Percentiles rank a stretch among this genome's conserved stretches.
Conservation (phyloP, 208 protist genomes). For the Phytomonas serpens region DNA sequence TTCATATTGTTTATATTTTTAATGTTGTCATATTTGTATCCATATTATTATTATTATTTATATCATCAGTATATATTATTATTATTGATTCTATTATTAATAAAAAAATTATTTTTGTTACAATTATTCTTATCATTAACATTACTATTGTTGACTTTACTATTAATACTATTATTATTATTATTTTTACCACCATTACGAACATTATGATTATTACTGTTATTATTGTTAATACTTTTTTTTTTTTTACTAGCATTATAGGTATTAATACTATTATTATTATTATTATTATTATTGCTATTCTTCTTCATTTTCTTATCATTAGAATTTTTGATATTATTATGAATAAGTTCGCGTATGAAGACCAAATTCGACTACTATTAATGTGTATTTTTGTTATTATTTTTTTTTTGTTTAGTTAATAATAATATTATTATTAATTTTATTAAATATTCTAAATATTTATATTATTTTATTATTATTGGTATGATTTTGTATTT, state of each 20-base stretch:
- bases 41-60: neutral
- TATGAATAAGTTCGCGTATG: neutral
- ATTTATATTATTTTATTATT: neutral
- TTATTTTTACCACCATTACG: slow-evolving; percentile 2
- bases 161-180: slow-evolving; percentile 10
- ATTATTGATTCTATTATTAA: slow-evolving; percentile 7
- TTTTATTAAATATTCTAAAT: neutral
- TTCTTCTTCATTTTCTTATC: neutral
- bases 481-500: neutral
- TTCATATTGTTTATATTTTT: slow-evolving; percentile 4
- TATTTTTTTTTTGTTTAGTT: too few relatives aligned
- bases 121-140: slow-evolving; percentile 9
- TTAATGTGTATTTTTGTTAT: too few relatives aligned
- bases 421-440: slow-evolving; percentile 4
- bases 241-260: neutral
- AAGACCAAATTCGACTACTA: too few relatives aligned
- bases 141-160: slow-evolving; percentile 9
- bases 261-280: slow-evolving; percentile 5
- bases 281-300: neutral
- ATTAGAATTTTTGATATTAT: neutral
- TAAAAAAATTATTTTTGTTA: slow-evolving; percentile 6
- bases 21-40: neutral
- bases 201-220: neutral
- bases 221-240: neutral
- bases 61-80: slow-evolving; percentile 6